Evolutionary conservation across 305 asterid genomes (phyloP).

Genomic region (Fraxinus platypoda): DNA sequence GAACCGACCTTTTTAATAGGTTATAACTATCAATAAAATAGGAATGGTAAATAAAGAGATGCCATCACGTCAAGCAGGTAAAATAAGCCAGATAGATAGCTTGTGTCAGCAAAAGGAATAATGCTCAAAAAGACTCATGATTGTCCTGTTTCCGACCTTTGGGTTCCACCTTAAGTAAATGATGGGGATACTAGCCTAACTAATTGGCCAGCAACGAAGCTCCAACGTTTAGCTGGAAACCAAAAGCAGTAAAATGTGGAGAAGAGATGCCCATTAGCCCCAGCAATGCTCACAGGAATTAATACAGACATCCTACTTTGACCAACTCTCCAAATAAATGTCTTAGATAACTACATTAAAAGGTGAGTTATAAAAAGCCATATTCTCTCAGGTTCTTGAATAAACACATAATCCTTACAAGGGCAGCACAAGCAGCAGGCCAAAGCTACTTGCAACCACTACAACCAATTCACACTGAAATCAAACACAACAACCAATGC

Average conservation of each 20-base stretch:
- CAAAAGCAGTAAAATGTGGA: neutral
- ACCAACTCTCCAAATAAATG: neutral
- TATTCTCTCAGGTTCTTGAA: neutral
- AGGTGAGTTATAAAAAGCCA: neutral
- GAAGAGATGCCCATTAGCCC: neutral
- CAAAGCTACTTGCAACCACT: neutral
- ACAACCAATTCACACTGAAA: neutral
- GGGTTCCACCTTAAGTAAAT: conserved; percentile 18
- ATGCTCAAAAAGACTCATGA: neutral
- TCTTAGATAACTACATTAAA: neutral
- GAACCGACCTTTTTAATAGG: no score
- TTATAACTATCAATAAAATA: no score
- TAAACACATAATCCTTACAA: neutral
- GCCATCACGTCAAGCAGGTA: conserved; percentile 6
- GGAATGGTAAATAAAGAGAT: no score
- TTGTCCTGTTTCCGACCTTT: neutral
- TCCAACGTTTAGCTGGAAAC: neutral
- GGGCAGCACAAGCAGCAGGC: neutral
- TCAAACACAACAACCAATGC: neutral
- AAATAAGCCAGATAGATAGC: conserved; percentile 13
- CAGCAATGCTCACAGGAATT: neutral
- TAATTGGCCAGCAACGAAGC: conserved; percentile 17
- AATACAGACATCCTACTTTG: neutral
- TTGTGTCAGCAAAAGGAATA: neutral
- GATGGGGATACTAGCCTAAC: neutral